Evolutionary conservation across 768 basidiomycete genomes (phyloP), one percentile per base, ranked within the genome.

Genomic region (Mycena filopes): DNA sequence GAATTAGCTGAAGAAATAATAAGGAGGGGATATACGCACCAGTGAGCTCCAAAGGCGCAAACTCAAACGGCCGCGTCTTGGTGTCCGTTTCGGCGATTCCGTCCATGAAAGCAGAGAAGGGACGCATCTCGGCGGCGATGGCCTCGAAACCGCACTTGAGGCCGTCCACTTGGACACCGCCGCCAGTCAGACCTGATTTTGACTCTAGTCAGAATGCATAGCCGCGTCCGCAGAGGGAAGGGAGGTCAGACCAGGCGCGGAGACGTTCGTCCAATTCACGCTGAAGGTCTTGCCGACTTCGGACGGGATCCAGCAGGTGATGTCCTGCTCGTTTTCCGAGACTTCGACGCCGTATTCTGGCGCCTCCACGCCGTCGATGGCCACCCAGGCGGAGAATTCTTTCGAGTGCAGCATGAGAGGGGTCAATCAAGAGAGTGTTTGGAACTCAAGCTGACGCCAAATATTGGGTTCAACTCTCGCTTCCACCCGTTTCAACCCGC

Each of bases 301-400:
- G 3, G 66, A 67, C 2, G 66, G 23, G 16, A 67, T 67, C 54
- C 55, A 67, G 40, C 60, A 67, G 31, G 21, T 62, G 13, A 62
- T 49, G 12, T 56, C 48, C 15, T 58, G 29, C 43, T 51, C 23
- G 36, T 55, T 49, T 40, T 67, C 60, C 21, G 60, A 55, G 7
- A 40, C 31, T 25, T 62, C 66, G 15, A 63, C 28, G 8, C 20
- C 45, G 33, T 62, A 63, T 33, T 63, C 55, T 4, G 48, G 33
- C 8, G 38, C 41, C n/a, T 60, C 53, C 1, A 36, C 20, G 8
- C 54, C 54, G 7, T 66, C 65, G 16, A 66, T 66, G 4, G 33
- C 28, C n/a, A 67, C 40, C 59, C 65, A 67, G 16, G 65, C 60
- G 0, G 53, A 40, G n/a, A 66, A 66, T 12, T 60, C 51, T 21